Base-by-base conservation (phyloP, 2,329 filamentous ascomycete species). In the Arthrobotrys megalospora region DNA sequence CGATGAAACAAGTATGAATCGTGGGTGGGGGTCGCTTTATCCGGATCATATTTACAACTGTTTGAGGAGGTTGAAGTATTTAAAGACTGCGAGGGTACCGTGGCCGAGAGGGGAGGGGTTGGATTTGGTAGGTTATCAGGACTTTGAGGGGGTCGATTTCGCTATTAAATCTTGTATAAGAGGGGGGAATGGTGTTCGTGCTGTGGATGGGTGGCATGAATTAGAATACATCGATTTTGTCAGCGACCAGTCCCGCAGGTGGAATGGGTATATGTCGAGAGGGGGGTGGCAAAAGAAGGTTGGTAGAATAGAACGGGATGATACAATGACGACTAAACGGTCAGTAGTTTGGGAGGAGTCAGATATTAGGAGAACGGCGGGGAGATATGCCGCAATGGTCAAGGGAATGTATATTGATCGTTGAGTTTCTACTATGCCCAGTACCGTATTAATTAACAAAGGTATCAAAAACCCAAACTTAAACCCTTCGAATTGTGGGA, bases 181-280 rank as follows among this genome's bases (percentile, higher is more conserved):
- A 43, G 47, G 16, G 3, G 16, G 48, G 34, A 14, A 41, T 19
- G 32, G 48, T 34, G 14, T 16, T 4, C 7, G n/a, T 7, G 6
- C 52, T 10, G 24, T 34, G 7, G 21, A 52, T 16, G 28, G 36
- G 7, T 63, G 55, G 53, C 1, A 34, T n/a, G 36, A 43, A 7
- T 41, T 71, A 7, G 47, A 71, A 34, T 71, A 53, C 4, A 32
- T 71, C 6, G 45, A 53, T 63, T 71, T 71, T 32, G 55, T 53
- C 6, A 55, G 45, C 24, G 21, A 36, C 28, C 16, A 43, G 6
- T 60, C 55, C 12, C 36, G 36, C 11, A 43, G 36, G 12, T 43
- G 34, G 52, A 58, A 58, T 14, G 7, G 52, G 16, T 21, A 38
- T 21, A 32, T 43, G 14, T 43, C 36, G 16, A 63, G 21, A 32